Evolutionary conservation across 805 yeast genomes (phyloP).

Genomic region (Yarrowia bubula): DNA sequence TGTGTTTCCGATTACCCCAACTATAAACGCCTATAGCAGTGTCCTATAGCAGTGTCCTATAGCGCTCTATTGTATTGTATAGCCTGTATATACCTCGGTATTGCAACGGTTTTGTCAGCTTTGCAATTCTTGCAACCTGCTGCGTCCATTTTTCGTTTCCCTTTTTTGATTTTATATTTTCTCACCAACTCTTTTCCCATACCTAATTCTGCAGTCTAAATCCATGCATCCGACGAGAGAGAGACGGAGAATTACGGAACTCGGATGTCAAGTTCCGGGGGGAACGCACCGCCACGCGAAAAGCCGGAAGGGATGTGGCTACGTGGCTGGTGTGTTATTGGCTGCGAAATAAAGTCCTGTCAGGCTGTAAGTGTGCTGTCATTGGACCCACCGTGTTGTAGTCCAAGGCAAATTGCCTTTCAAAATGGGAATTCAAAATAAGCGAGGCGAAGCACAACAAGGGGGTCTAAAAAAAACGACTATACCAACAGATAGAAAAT

Average conservation of each 20-base stretch:
- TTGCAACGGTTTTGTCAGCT: not conserved
- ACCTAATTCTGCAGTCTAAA: slow-evolving; percentile 21
- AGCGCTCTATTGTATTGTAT: too few relatives aligned
- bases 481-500: not conserved
- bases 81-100: too few relatives aligned
- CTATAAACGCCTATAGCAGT: too few relatives aligned
- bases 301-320: slow-evolving; percentile 3
- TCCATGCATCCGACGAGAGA: slow-evolving; percentile 15
- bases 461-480: not conserved
- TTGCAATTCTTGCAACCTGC: not conserved
- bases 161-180: not conserved
- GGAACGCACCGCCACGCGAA: slow-evolving; percentile 7
- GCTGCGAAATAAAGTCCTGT: too few relatives aligned
- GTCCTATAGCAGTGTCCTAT: too few relatives aligned
- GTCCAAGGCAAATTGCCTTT: not conserved
- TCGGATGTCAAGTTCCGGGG: slow-evolving; percentile 4
- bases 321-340: slow-evolving; percentile 7
- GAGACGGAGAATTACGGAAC: slow-evolving; percentile 10
- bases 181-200: not conserved
- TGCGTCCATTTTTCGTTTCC: not conserved
- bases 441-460: slow-evolving; percentile 13
- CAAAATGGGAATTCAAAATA: slow-evolving; percentile 4
- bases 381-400: not conserved
- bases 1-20: not conserved
- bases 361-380: too few relatives aligned